Percentiles rank a stretch among this genome's conserved stretches.
Evolutionary conservation across 768 basidiomycete species (phyloP).

Genomic region (Rubroboletus satanas): DNA sequence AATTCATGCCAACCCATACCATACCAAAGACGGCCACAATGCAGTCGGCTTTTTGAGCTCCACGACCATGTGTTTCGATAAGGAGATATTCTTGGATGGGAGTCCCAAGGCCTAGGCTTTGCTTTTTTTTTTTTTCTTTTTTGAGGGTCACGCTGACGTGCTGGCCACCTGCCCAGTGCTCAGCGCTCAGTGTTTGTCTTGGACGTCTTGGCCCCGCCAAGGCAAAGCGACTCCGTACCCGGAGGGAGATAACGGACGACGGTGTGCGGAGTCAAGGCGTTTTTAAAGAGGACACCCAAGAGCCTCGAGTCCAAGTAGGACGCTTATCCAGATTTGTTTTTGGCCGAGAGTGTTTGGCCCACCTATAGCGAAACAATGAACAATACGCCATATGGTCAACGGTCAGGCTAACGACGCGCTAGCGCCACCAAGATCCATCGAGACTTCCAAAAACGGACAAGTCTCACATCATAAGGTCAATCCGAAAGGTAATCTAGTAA

Average conservation of each 20-base stretch:
- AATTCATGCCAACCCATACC: background rate
- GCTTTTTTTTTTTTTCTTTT: background rate
- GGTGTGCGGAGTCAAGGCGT: background rate
- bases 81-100: slow-evolving; percentile 20
- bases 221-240: background rate
- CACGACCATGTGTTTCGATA: slow-evolving; percentile 15
- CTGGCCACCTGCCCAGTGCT: background rate
- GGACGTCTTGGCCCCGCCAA: background rate
- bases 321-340: background rate
- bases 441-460: slow-evolving; percentile 6
- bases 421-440: background rate
- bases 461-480: background rate
- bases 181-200: background rate
- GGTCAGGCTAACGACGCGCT: background rate
- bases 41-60: background rate
- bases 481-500: background rate
- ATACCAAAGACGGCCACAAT: slow-evolving; percentile 18
- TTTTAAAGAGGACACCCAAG: background rate
- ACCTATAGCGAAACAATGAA: background rate
- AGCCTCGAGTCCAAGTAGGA: background rate
- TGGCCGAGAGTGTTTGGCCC: background rate
- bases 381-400: background rate
- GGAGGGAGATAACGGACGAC: background rate
- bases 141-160: slow-evolving; percentile 1
- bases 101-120: background rate